Evolutionary conservation across 306 rosid species (phyloP).

Genomic region (Myrica gale): DNA sequence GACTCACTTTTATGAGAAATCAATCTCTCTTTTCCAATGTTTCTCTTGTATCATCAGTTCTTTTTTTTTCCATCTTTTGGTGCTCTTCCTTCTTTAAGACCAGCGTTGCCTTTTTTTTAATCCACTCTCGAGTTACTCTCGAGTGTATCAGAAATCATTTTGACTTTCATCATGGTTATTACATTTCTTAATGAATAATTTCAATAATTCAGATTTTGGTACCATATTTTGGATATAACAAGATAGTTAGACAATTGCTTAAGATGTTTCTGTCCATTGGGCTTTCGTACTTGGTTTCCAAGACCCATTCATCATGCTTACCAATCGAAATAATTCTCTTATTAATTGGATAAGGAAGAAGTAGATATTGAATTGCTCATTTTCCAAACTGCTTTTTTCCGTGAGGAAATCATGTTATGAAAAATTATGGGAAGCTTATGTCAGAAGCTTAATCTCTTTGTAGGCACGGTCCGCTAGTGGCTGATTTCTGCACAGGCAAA

Average conservation of each 20-base stretch:
- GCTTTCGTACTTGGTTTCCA: not conserved
- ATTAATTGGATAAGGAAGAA: not conserved
- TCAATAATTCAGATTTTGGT: not conserved
- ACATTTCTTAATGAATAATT: not conserved
- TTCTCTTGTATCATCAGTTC: not conserved
- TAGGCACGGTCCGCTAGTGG: slow-evolving; percentile 67
- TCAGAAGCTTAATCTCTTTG: slow-evolving; percentile 22
- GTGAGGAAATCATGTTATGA: not conserved
- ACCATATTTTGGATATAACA: not conserved
- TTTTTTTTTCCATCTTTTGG: not conserved
- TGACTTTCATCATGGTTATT: not conserved
- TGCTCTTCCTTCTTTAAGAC: not conserved
- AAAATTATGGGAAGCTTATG: not conserved
- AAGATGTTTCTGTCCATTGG: not conserved
- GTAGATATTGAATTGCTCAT: not conserved
- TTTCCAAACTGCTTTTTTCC: not conserved
- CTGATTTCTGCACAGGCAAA: slow-evolving; percentile 29
- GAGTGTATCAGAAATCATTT: not conserved
- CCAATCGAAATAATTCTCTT: not conserved
- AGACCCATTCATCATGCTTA: not conserved
- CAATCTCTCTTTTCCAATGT: not conserved
- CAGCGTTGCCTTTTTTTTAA: not conserved
- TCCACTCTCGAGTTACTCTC: not conserved
- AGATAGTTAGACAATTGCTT: not conserved
- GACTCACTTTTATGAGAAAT: not conserved